Conservation (phyloP, 352 stramenopile species). For the Phytopythium oedochilum region DNA sequence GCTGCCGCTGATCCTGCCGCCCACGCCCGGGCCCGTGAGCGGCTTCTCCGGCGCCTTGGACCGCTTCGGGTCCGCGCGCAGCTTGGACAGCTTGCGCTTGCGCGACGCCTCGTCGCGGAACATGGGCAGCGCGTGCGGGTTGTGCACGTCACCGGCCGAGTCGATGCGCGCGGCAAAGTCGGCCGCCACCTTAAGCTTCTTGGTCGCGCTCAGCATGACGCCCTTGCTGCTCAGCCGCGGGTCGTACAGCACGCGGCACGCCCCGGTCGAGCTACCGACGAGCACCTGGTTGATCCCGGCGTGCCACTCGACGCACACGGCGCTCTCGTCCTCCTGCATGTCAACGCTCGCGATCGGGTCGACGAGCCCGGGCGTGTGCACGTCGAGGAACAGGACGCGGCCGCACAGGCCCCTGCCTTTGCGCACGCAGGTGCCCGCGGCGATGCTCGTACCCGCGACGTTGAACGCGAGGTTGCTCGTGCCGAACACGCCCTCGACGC, state of each 20-base stretch:
- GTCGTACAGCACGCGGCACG: slow-evolving; percentile 71
- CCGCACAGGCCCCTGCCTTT: slow-evolving; percentile 49
- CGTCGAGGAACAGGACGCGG: slow-evolving; percentile 71
- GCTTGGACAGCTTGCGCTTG: slow-evolving; percentile 76
- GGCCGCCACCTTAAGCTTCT: slow-evolving; percentile 59
- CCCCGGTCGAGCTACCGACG: slow-evolving; percentile 59
- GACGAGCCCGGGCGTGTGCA: slow-evolving; percentile 47
- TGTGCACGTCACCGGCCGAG: slow-evolving; percentile 63
- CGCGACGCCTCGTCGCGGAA: slow-evolving; percentile 57
- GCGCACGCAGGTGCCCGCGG: slow-evolving; percentile 64
- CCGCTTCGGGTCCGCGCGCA: slow-evolving; percentile 59
- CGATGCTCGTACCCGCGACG: slow-evolving; percentile 57
- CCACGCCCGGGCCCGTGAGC: slow-evolving; percentile 69
- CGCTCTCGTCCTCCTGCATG: slow-evolving; percentile 80
- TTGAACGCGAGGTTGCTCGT: slow-evolving; percentile 84
- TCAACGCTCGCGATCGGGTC: slow-evolving; percentile 52
- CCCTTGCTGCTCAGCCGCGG: slow-evolving; percentile 67
- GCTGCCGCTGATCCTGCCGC: slow-evolving; percentile 70
- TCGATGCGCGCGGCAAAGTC: slow-evolving; percentile 73
- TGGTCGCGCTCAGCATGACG: slow-evolving; percentile 75
- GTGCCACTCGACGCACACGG: slow-evolving; percentile 82
- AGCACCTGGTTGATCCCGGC: slow-evolving; percentile 81
- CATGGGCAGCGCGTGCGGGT: slow-evolving; percentile 77
- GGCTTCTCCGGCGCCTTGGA: slow-evolving; percentile 76
- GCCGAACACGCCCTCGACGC: slow-evolving; percentile 65